Evolutionary conservation across 176 grass and related monocot species (phyloP).

Genomic region (Oryza australiensis): DNA sequence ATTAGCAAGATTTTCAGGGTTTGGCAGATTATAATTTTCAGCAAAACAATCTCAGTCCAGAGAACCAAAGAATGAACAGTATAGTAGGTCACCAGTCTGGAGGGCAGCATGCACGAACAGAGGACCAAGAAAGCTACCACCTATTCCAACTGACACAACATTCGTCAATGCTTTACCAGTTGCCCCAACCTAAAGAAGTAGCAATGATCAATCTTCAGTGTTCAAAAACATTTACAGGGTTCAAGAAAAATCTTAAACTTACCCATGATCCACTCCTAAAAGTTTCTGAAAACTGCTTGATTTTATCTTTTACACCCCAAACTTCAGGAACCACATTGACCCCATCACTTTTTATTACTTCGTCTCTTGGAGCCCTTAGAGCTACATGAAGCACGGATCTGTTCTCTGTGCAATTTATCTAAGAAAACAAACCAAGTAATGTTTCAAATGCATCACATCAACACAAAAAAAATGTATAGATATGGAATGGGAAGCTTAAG

Average conservation of each 20-base stretch:
- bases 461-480: neutral
- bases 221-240: neutral
- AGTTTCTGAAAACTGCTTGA: conserved; percentile 87
- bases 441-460: neutral
- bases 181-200: conserved; percentile 67
- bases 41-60: neutral
- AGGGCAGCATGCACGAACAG: conserved; percentile 90
- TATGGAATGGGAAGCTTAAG: neutral
- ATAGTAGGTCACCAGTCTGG: conserved; percentile 63
- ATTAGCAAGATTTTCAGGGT: neutral
- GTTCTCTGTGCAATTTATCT: conserved; percentile 95
- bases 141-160: conserved; percentile 93
- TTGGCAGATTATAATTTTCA: conserved; percentile 11
- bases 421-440: conserved; percentile 20
- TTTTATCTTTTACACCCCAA: conserved; percentile 89
- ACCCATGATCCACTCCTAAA: conserved; percentile 92
- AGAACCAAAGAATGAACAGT: neutral
- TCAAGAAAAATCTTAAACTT: conserved; percentile 4
- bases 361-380: conserved; percentile 74
- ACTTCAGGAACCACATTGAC: conserved; percentile 81
- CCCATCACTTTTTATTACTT: conserved; percentile 72
- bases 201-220: neutral
- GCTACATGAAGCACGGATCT: conserved; percentile 89
- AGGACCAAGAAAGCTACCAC: conserved; percentile 92
- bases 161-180: conserved; percentile 84